phyloP scores from a whole-genome alignment of 768 basidiomycete species.

The Hysterangium stoloniferum region DNA sequence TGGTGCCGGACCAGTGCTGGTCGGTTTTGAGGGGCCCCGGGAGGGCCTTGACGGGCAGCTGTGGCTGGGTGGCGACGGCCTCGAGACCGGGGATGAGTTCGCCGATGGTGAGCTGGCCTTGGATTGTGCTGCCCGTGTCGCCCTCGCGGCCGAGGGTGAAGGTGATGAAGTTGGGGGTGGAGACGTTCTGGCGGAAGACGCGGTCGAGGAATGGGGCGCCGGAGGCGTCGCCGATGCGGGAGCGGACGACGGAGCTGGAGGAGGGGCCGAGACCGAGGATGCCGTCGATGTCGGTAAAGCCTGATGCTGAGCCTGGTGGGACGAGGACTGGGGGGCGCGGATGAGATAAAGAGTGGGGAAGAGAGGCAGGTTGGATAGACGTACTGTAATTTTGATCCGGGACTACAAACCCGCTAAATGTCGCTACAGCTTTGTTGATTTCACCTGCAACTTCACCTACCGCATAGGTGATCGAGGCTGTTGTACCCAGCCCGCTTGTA shows the following conservation, averaged over 20 bases:
- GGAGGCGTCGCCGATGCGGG: conserved; percentile 13
- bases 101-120: conserved; percentile 57
- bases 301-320: conserved; percentile 6
- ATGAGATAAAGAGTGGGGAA: background rate
- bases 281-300: conserved; percentile 22
- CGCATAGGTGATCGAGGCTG: conserved; percentile 42
- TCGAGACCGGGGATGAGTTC: conserved; percentile 45
- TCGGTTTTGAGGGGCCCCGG: conserved; percentile 35
- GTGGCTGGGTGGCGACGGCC: conserved; percentile 41
- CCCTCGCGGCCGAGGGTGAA: conserved; percentile 54
- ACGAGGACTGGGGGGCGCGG: background rate
- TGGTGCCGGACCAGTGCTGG: conserved; percentile 60
- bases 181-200: conserved; percentile 52
- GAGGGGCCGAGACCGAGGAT: conserved; percentile 57
- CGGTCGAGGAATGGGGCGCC: conserved; percentile 55
- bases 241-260: conserved; percentile 42
- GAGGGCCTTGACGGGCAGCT: conserved; percentile 39
- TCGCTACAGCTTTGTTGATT: conserved; percentile 36
- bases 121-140: conserved; percentile 43
- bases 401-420: conserved; percentile 37
- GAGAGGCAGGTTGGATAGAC: conserved; percentile 21
- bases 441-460: conserved; percentile 45
- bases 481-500: conserved; percentile 31
- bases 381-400: conserved; percentile 30
- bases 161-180: conserved; percentile 54